A percentile compares a stretch with the other conserved stretches of the same genome.
Evolutionary conservation across 2,329 filamentous ascomycete genomes (phyloP).

Genomic region (Alternaria consortialis): DNA sequence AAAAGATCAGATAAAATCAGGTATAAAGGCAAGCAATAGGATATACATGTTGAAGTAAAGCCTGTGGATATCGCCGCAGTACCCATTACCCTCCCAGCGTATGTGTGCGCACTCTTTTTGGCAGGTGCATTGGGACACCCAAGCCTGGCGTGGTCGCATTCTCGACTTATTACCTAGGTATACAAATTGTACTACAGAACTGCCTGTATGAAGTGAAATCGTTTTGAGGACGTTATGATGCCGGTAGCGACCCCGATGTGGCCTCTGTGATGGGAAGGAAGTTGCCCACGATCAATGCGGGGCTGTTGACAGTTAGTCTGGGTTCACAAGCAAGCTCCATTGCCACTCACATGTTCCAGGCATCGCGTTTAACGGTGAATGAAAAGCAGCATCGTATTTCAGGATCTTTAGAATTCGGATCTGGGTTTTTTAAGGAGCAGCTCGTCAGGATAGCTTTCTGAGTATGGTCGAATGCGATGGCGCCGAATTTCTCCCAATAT

Average conservation of each 20-base stretch:
- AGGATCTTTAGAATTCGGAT: slow-evolving; percentile 68
- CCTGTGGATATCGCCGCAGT: slow-evolving; percentile 3
- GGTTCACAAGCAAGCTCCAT: neutral
- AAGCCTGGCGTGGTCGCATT: neutral
- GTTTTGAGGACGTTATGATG: slow-evolving; percentile 5
- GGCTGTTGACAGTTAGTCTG: slow-evolving; percentile 60
- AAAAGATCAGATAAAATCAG: neutral
- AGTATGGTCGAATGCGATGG: slow-evolving; percentile 91
- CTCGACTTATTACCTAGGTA: neutral
- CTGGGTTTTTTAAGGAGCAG: slow-evolving; percentile 83
- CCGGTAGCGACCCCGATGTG: slow-evolving; percentile 31
- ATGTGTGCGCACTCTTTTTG: neutral
- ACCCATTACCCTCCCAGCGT: neutral
- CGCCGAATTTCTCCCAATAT: slow-evolving; percentile 99
- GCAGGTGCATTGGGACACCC: neutral
- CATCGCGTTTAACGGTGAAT: slow-evolving; percentile 93
- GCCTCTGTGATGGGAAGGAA: slow-evolving; percentile 83
- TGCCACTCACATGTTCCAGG: slow-evolving; percentile 87
- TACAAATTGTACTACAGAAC: neutral
- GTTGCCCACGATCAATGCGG: slow-evolving; percentile 94
- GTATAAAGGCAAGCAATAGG: slow-evolving; percentile 2
- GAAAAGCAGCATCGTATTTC: slow-evolving; percentile 95
- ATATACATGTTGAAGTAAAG: neutral
- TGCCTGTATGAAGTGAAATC: neutral
- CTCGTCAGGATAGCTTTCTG: slow-evolving; percentile 96